A percentile compares a stretch with the other conserved stretches of the same genome.
These are phyloP conservation scores for Dichomitus squalens DNA, from an alignment of 1,284 basidiomycete genomes.

Conservation along the genomic window DNA sequence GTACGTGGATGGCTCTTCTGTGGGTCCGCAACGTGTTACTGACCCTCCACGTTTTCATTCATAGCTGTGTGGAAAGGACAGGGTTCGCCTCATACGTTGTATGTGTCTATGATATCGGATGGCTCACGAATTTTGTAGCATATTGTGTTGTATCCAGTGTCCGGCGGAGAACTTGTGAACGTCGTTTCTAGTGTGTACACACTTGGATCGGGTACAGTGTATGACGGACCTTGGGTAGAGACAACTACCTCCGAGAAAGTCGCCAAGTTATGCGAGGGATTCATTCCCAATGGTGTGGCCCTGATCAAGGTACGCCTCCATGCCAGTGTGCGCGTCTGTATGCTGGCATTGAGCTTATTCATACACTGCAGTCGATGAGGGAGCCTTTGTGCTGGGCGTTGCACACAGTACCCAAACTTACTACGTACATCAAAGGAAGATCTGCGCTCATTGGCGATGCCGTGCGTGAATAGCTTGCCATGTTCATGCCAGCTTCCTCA, in stretches of 20 bases:
- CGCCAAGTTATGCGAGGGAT: constrained; percentile 10
- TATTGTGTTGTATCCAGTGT: constrained; percentile 10
- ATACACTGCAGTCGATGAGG: not conserved
- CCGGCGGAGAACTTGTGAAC: constrained; percentile 20
- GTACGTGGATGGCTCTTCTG: not conserved
- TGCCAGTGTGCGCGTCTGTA: too few species aligned
- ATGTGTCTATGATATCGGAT: too few species aligned
- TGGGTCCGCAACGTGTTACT: too few species aligned
- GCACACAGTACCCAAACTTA: constrained; percentile 24
- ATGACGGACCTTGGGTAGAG: constrained; percentile 26
- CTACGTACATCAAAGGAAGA: constrained; percentile 25
- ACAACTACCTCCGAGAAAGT: constrained; percentile 24
- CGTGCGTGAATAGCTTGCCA: constrained; percentile 16
- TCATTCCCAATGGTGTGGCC: not conserved
- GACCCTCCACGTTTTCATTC: too few species aligned
- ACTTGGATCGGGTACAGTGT: constrained; percentile 18
- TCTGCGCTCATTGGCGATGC: constrained; percentile 35
- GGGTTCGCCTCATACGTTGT: not conserved
- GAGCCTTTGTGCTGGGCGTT: constrained; percentile 26
- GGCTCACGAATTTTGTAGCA: not conserved
- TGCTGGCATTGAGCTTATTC: not conserved
- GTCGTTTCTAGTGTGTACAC: constrained; percentile 24
- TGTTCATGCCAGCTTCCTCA: too few species aligned
- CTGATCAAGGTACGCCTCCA: not conserved
- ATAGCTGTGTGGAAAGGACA: constrained; percentile 5